Base-by-base conservation (phyloP, 768 basidiomycete species). In the Candolleomyces eurysporus region DNA sequence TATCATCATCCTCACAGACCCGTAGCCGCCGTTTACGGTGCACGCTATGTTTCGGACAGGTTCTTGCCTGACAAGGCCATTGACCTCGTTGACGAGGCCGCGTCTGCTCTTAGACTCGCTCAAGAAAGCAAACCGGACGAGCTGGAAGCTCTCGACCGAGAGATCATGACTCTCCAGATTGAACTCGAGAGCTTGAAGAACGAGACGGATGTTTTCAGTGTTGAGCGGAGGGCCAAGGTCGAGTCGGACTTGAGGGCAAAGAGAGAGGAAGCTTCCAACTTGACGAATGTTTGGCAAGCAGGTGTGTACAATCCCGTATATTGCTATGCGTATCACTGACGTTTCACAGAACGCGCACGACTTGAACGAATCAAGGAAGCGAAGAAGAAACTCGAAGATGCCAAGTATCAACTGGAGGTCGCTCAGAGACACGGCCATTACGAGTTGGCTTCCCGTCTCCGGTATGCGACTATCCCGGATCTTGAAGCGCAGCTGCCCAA, bases 11-110 rank as follows among this genome's bases (percentile, higher is more conserved):
- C 2, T 36, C 22, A 9, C 17, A 13, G 5, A 4, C 40, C 36
- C 53, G 30, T 60, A 88, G 94, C 94, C 26, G 92, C 93, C 0
- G 86, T 94, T 2, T 95, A 96, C 65, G 79, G 85, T 6, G 86
- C 92, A 22, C 84, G 92, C 17, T 96, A 96, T 68, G 88, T 96
- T 64, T 88, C 92, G 0, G 91, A 94, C 71, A 83, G 94, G 4
- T 95, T 85, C 71, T 81, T 96, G 1, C 94, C 94, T 0, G 94
- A 97, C 75, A 96, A 96, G 70, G 90, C 92, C 10, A 92, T 94
- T 48, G 93, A 96, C 71, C 82, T 97, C 3, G 86, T 98, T 0
- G 96, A 98, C 72, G 96, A 98, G 73, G 95, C 95, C 3, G 91
- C 92, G 0, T 91, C 92, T 2, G 82, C 92, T 0, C 79, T 98